Base-by-base conservation (phyloP, 805 yeast genomes). In the Schizosaccharomyces lindneri region DNA sequence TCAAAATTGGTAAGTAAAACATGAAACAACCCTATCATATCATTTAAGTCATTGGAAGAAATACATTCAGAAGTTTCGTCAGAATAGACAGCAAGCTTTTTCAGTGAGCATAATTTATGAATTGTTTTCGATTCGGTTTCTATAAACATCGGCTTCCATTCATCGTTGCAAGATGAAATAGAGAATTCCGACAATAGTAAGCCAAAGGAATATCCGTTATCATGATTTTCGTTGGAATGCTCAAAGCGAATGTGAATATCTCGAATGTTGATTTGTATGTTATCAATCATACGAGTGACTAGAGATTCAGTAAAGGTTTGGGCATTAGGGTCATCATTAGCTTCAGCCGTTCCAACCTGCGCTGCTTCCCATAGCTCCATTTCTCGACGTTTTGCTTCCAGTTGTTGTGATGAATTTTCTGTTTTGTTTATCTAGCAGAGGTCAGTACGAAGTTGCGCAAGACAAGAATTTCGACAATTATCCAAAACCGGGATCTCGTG, bases 161-260 rank as follows among this genome's bases (percentile, higher is more conserved):
- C 73, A 39, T 79, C 82, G 70, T 90, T 89, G 0, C 97, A 83
- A 0, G 96, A 87, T 0, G 88, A 85, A 0, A 96, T 97, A 0
- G 96, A 87, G 55, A 93, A 75, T 72, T 93, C 97, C 55, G 80
- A 79, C 60, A 93, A 76, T 0, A 93, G 83, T 19, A 87, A 67
- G 4, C 99, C 99, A 48, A 88, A 72, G 0, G 96, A 77, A 66
- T 85, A 86, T 2, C 95, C 95, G 63, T 72, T 74, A 61, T 82
- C 84, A 0, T 95, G 83, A 65, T 87, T 82, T 5, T 19, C 51
- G n/a, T 7, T 9, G 1, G 51, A 13, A 72, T 93, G 97, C 68
- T 94, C 98, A 68, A 89, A 93, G 63, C 98, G 77, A 24, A 93
- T 71, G 70, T 93, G 99, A 65, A 93, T 93, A 68, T 87, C 87